phyloP scores from a whole-genome alignment of 192 early-diverging fungal species.

The Chytriomyces confervae region DNA sequence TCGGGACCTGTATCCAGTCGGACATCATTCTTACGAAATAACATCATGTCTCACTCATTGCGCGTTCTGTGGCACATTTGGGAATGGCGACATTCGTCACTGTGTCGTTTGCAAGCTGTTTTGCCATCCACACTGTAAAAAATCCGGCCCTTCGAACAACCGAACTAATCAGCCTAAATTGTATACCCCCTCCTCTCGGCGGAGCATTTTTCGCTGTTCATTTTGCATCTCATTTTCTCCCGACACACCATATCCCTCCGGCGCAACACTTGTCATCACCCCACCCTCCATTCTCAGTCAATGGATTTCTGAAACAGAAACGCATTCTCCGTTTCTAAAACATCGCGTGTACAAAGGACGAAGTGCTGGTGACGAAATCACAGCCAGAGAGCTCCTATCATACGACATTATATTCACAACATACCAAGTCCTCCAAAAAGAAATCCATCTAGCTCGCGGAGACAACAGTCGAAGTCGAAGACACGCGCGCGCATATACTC shows the following conservation, averaged over 20 bases:
- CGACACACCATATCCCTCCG: not conserved
- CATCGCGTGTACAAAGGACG: conserved; percentile 49
- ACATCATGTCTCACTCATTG: not conserved
- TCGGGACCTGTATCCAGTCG: not conserved
- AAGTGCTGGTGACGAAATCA: conserved; percentile 6
- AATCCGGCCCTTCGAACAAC: not conserved
- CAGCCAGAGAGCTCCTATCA: conserved; percentile 37
- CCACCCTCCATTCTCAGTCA: conserved; percentile 68
- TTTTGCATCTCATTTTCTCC: not conserved
- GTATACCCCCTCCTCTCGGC: not conserved
- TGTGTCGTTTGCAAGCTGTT: not conserved
- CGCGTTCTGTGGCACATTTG: not conserved
- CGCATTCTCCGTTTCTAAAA: conserved; percentile 58
- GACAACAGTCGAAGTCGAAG: conserved; percentile 49
- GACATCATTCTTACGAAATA: not conserved
- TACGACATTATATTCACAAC: conserved; percentile 69
- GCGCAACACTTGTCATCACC: conserved; percentile 68
- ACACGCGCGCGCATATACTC: conserved; percentile 42
- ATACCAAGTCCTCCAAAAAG: conserved; percentile 58
- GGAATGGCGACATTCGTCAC: not conserved
- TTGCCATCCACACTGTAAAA: not conserved
- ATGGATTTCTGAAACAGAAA: conserved; percentile 64
- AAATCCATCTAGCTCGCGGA: conserved; percentile 55
- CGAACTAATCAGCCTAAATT: not conserved
- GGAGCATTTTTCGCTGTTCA: not conserved